Evolutionary conservation across 2,329 filamentous ascomycete genomes (phyloP), one percentile per base, ranked within the genome.

Genomic region (Paraphoma chrysanthemicola): DNA sequence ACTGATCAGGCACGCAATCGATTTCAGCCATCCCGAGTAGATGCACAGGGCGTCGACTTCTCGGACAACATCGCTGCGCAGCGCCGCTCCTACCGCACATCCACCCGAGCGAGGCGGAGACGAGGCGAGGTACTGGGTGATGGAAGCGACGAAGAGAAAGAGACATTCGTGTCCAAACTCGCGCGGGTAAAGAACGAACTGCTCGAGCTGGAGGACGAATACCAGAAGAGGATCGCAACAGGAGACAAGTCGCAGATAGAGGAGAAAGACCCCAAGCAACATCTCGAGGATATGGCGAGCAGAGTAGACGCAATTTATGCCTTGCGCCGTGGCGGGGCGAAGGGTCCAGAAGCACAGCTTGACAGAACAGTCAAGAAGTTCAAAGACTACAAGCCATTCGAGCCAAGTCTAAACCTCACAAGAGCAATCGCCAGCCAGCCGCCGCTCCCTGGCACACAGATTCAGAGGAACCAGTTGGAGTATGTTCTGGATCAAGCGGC

Each of bases 1-100:
- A 88, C 92, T 61, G 85, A 91, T 67, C 86, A 92, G 73, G 95
- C 95, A 43, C 89, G 94, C 54, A 88, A 86, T 31, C 87, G 88
- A 43, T 99, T 99, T 74, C 82, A 89, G 52, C 88, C 91, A 2
- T 83, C 90, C 9, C 85, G 86, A 41, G 87, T 96, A 31, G 90
- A 96, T 71, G 89, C 92, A 6, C 84, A 85, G 49, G 87, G 90
- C 18, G 91, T 90, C 23, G 92, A 97, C 77, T 95, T 97, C 75
- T 96, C 93, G 2, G 93, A 97, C 77, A 89, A 93, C 51, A 88
- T 98, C 38, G 88, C 88, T 56, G 87, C 87, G 45, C 94, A 94
- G 76, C 64, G 70, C 16, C 92, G 90, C 77, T 92, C 92, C 23
- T 97, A 97, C 80, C 88, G 88, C 64, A 88, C 88, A 36, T 89